A percentile compares a stretch with the other conserved stretches of the same genome.
Conservation (phyloP, 73 alveolate species). For the Halteria grandinella region DNA sequence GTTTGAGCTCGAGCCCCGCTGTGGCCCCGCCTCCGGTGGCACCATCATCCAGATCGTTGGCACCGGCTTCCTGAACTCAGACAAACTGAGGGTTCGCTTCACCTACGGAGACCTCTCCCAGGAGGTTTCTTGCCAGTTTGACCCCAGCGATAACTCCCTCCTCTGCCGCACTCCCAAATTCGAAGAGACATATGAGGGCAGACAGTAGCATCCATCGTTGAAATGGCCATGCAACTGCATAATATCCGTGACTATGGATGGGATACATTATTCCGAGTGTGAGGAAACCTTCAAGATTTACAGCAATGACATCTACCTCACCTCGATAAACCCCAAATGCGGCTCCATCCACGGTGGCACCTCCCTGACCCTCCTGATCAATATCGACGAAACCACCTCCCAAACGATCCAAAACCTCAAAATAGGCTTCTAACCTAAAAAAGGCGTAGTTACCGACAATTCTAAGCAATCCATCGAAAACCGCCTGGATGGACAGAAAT, state of each 20-base stretch:
- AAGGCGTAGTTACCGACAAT: not conserved
- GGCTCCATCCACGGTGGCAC: constrained; percentile 97
- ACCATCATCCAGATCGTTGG: constrained; percentile 93
- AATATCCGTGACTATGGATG: constrained; percentile 97
- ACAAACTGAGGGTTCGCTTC: constrained; percentile 93
- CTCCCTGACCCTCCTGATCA: constrained; percentile 83
- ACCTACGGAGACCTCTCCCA: constrained; percentile 88
- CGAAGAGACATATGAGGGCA: constrained; percentile 89
- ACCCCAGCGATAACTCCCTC: constrained; percentile 82
- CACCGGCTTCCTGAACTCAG: constrained; percentile 96
- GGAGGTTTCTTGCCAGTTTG: constrained; percentile 94
- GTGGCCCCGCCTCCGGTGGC: constrained; percentile 99
- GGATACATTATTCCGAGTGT: constrained; percentile 93
- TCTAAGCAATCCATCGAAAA: constrained; percentile 7
- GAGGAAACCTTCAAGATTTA: constrained; percentile 94
- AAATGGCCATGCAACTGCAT: constrained; percentile 93
- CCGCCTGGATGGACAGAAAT: constrained; percentile 57
- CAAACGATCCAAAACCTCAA: constrained; percentile 83
- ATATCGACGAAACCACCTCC: constrained; percentile 90
- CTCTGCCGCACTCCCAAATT: constrained; percentile 96
- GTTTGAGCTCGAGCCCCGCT: constrained; percentile 91
- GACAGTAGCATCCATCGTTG: constrained; percentile 72
- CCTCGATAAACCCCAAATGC: constrained; percentile 97
- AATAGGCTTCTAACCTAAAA: constrained; percentile 96
- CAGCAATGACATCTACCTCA: constrained; percentile 87